phyloP scores from a whole-genome alignment of 345 rosid species.

The Moringa oleifera region DNA sequence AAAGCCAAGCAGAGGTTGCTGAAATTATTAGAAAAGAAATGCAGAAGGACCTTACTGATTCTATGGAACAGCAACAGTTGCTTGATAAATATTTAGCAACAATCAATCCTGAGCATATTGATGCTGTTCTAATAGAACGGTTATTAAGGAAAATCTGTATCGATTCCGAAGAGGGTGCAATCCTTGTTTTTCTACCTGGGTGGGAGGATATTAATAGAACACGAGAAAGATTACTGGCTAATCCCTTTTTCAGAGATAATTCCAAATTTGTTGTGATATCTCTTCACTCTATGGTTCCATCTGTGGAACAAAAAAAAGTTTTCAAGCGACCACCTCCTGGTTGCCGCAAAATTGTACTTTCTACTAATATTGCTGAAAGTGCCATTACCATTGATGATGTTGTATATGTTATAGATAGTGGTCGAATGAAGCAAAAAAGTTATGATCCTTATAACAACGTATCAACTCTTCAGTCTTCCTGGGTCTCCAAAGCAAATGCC shows the following conservation, averaged over 20 bases:
- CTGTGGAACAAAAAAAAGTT: constrained; percentile 78
- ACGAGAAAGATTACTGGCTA: constrained; percentile 52
- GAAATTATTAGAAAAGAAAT: constrained; percentile 50
- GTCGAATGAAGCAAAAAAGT: constrained; percentile 94
- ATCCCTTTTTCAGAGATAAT: constrained; percentile 45
- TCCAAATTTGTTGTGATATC: constrained; percentile 62
- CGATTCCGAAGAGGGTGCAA: constrained; percentile 74
- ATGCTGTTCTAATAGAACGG: constrained; percentile 71
- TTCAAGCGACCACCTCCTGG: constrained; percentile 66
- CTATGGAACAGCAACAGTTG: constrained; percentile 39
- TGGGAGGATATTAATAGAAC: constrained; percentile 91
- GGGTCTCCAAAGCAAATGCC: constrained; percentile 95
- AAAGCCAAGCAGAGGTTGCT: constrained; percentile 64
- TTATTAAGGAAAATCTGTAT: constrained; percentile 62
- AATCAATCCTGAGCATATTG: constrained; percentile 58
- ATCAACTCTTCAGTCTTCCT: constrained; percentile 86
- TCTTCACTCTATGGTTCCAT: constrained; percentile 94
- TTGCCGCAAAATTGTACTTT: constrained; percentile 83
- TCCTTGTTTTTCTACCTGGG: constrained; percentile 94
- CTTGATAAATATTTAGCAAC: constrained; percentile 65
- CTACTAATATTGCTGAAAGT: constrained; percentile 94
- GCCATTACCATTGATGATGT: constrained; percentile 92
- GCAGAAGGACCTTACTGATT: constrained; percentile 29
- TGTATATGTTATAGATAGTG: constrained; percentile 92
- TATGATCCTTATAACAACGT: constrained; percentile 88